Percentiles rank a stretch among this genome's conserved stretches.
These are phyloP conservation scores for Clohesyomyces aquaticus DNA, from an alignment of 495 filamentous ascomycete genomes.

Conservation along the genomic window DNA sequence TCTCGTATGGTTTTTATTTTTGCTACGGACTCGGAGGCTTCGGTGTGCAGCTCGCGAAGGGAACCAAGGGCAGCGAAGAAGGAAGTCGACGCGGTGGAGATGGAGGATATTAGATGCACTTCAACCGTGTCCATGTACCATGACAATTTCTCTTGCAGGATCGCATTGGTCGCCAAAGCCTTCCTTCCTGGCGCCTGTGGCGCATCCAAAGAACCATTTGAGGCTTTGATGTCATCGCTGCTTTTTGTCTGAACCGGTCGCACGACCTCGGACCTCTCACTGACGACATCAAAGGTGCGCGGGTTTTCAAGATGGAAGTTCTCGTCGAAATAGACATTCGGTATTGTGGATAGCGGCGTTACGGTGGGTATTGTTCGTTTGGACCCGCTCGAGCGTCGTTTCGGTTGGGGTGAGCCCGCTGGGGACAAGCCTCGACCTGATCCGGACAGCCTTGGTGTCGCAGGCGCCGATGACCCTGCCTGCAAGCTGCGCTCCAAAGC, in stretches of 20 bases:
- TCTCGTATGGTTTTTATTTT: constrained; percentile 80
- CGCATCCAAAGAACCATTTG: constrained; percentile 65
- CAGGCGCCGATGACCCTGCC: constrained; percentile 21
- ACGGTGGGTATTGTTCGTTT: constrained; percentile 63
- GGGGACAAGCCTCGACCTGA: constrained; percentile 49
- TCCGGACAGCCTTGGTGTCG: constrained; percentile 34
- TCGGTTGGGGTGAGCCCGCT: constrained; percentile 53
- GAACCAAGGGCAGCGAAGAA: constrained; percentile 97
- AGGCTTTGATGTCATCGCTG: constrained; percentile 56
- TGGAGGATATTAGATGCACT: constrained; percentile 93
- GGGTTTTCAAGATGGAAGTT: constrained; percentile 97
- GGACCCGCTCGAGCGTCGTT: constrained; percentile 58
- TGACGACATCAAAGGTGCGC: constrained; percentile 93
- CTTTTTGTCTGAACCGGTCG: constrained; percentile 62
- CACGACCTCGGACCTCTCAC: constrained; percentile 91
- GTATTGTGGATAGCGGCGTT: constrained; percentile 90
- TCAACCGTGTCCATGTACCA: constrained; percentile 99
- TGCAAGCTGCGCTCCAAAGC: constrained; percentile 43
- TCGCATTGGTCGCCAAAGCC: constrained; percentile 92
- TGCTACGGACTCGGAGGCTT: constrained; percentile 88
- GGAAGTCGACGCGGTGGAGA: constrained; percentile 89
- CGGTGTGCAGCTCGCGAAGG: constrained; percentile 83
- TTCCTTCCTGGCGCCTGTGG: constrained; percentile 67
- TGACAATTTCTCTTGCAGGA: constrained; percentile 97
- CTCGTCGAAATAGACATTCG: constrained; percentile 89